These are phyloP conservation scores for Sugiyamaella xylanicola DNA, from an alignment of 1,139 yeast genomes.

Conservation along the genomic window DNA sequence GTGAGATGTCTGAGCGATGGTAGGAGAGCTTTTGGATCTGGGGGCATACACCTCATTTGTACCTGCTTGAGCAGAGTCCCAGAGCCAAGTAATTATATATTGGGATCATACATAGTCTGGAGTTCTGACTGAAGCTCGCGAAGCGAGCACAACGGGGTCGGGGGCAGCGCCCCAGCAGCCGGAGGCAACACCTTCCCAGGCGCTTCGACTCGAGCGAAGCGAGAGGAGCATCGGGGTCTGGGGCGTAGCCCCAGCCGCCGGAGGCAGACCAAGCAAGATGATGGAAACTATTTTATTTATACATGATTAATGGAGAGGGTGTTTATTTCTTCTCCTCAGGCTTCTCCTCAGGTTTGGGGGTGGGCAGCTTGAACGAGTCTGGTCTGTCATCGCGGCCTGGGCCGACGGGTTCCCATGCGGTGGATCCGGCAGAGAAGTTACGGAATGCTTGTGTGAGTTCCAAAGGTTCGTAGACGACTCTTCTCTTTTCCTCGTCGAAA, in stretches of 20 bases:
- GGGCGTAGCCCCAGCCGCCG: constrained; percentile 1
- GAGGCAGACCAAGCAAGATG: constrained; percentile 3
- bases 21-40: too few species aligned
- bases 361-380: constrained; percentile 75
- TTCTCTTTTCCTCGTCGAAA: constrained; percentile 87
- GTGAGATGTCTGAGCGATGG: too few species aligned
- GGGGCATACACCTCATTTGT: too few species aligned
- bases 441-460: constrained; percentile 92
- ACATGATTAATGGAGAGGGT: background rate
- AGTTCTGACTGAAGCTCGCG: too few species aligned
- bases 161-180: too few species aligned
- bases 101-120: too few species aligned
- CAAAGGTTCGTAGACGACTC: constrained; percentile 86
- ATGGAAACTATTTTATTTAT: background rate
- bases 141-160: too few species aligned
- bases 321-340: constrained; percentile 40
- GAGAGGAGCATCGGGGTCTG: background rate
- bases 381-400: constrained; percentile 84
- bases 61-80: too few species aligned
- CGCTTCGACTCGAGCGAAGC: background rate
- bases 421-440: constrained; percentile 83
- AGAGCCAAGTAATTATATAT: too few species aligned
- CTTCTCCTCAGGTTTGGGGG: constrained; percentile 69
- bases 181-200: too few species aligned
- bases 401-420: constrained; percentile 92